Percentiles rank a stretch among this genome's conserved stretches.
These are phyloP conservation scores for Strobilomyces dryophilus DNA, from an alignment of 768 basidiomycete genomes.

Conservation along the genomic window DNA sequence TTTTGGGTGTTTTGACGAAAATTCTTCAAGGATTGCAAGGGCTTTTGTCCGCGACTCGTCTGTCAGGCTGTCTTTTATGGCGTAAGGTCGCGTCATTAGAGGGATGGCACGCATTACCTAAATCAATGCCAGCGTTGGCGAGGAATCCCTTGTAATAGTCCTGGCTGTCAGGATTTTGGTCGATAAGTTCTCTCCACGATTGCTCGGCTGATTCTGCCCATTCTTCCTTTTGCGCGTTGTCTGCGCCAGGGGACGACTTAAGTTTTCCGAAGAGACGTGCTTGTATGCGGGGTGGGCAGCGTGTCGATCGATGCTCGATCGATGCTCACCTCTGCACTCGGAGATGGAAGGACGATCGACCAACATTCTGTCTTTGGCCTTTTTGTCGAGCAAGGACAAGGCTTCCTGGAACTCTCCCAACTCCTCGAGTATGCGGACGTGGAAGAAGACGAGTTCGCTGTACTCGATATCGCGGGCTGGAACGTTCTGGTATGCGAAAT, in stretches of 20 bases:
- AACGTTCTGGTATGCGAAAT: slow-evolving; percentile 50
- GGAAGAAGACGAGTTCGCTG: slow-evolving; percentile 78
- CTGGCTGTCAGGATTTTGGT: slow-evolving; percentile 80
- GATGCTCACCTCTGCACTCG: slow-evolving; percentile 57
- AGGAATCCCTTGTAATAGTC: slow-evolving; percentile 79
- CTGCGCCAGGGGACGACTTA: slow-evolving; percentile 8
- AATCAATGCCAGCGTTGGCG: slow-evolving; percentile 54
- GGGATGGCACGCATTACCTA: slow-evolving; percentile 44
- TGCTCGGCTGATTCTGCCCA: slow-evolving; percentile 67
- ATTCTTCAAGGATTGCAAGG: slow-evolving; percentile 52
- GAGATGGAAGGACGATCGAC: slow-evolving; percentile 68
- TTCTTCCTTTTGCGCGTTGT: slow-evolving; percentile 22
- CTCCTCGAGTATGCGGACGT: slow-evolving; percentile 70
- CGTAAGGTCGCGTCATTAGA: slow-evolving; percentile 10
- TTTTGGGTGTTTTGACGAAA: slow-evolving; percentile 59
- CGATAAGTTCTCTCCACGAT: slow-evolving; percentile 76
- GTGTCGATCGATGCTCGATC: background rate
- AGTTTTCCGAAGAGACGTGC: slow-evolving; percentile 77
- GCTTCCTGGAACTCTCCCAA: slow-evolving; percentile 59
- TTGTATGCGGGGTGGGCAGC: slow-evolving; percentile 28
- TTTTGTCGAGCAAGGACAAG: slow-evolving; percentile 56
- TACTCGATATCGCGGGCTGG: slow-evolving; percentile 78
- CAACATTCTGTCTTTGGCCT: slow-evolving; percentile 59
- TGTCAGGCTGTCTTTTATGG: slow-evolving; percentile 35
- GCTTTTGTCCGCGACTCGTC: slow-evolving; percentile 52